Evolutionary conservation across 139 green algal species (phyloP).

Genomic region (Chlorella sp.): DNA sequence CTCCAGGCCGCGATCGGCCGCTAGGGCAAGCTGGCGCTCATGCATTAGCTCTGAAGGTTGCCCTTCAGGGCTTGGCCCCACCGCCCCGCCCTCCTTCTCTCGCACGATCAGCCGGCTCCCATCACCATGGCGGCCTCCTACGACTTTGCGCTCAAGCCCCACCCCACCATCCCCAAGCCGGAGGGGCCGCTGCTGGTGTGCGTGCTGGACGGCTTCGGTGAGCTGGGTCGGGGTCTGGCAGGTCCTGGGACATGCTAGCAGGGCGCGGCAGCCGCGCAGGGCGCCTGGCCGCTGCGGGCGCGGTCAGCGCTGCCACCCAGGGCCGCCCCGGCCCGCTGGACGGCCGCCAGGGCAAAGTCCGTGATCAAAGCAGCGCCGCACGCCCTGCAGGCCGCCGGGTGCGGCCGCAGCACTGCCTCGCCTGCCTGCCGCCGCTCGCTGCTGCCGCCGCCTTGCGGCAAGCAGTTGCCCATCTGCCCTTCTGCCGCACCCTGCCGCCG

Average conservation of each 20-base stretch:
- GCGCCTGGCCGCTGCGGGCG: neutral
- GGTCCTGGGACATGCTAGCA: neutral
- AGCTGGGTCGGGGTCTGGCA: neutral
- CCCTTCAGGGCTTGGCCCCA: neutral
- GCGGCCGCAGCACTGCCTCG: neutral
- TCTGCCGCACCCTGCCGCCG: neutral
- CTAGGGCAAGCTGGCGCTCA: neutral
- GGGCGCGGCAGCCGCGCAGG: neutral
- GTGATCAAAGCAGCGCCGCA: too few species aligned
- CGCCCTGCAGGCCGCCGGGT: too few species aligned
- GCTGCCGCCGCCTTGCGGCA: neutral
- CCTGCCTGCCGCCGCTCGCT: neutral
- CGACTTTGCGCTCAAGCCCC: slow-evolving; percentile 62
- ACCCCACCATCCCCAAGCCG: slow-evolving; percentile 65
- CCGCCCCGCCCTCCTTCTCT: too few species aligned
- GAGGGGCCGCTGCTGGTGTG: slow-evolving; percentile 78
- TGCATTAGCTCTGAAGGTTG: neutral
- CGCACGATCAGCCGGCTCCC: neutral
- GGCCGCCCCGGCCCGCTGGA: too few species aligned
- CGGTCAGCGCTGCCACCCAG: too few species aligned
- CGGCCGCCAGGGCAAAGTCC: too few species aligned
- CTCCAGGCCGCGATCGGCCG: neutral
- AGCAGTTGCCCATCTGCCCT: neutral
- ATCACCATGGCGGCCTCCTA: neutral
- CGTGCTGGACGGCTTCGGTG: slow-evolving; percentile 60